Percentiles rank a stretch among this genome's conserved stretches.
Conservation (phyloP, 805 yeast species). For the Lipomyces sp. region DNA sequence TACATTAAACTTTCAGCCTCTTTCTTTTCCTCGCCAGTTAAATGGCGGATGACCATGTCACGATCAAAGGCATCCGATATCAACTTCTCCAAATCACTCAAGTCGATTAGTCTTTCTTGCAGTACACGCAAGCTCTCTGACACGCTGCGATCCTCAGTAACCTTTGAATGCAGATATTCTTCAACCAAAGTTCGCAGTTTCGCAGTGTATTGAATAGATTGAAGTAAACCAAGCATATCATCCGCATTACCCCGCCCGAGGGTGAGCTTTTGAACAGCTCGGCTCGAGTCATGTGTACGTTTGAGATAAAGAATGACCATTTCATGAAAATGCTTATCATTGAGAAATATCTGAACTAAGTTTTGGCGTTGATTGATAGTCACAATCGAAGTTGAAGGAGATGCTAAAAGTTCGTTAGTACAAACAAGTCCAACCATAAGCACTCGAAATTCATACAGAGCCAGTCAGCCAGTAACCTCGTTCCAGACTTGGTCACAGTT, state of each 20-base stretch:
- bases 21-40: constrained; percentile 22
- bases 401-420: constrained; percentile 46
- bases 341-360: constrained; percentile 53
- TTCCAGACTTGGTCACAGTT: constrained; percentile 81
- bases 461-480: constrained; percentile 82
- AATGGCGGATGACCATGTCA: constrained; percentile 27
- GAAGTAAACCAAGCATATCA: constrained; percentile 53
- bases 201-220: constrained; percentile 46
- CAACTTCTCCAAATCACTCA: constrained; percentile 22
- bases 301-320: constrained; percentile 68
- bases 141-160: constrained; percentile 3
- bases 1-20: constrained; percentile 24
- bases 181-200: constrained; percentile 19
- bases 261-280: constrained; percentile 46
- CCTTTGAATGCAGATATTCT: constrained; percentile 3
- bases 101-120: constrained; percentile 16
- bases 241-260: constrained; percentile 51
- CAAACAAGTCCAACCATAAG: too few species aligned
- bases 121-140: constrained; percentile 4
- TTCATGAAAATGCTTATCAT: constrained; percentile 52
- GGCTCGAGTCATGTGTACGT: constrained; percentile 53
- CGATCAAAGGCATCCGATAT: constrained; percentile 32
- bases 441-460: constrained; percentile 43
- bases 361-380: constrained; percentile 64
- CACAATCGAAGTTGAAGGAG: constrained; percentile 67